A percentile compares a stretch with the other conserved stretches of the same genome.
These are phyloP conservation scores for Prunus yedoensis DNA, from an alignment of 331 rosid species.

Conservation along the genomic window DNA sequence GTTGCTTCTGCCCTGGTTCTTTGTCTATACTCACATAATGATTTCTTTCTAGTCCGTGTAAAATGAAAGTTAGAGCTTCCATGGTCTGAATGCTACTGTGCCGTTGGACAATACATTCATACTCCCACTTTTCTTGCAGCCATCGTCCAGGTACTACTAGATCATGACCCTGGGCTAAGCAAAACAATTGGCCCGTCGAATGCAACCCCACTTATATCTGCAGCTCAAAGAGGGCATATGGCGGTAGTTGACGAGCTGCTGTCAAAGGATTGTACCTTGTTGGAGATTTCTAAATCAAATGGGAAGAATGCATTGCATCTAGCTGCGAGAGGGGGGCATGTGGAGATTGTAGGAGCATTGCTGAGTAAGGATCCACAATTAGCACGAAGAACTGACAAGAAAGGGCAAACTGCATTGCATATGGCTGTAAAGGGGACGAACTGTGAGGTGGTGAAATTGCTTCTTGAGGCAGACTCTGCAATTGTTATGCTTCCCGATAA, in stretches of 20 bases:
- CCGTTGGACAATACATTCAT: conserved; percentile 3
- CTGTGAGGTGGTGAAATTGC: conserved; percentile 85
- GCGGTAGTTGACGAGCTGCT: conserved; percentile 85
- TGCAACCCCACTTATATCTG: conserved; percentile 89
- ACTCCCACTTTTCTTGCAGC: conserved; percentile 47
- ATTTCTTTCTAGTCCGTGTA: neutral
- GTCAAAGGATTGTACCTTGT: conserved; percentile 66
- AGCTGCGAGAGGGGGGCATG: conserved; percentile 95
- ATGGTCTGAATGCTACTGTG: neutral
- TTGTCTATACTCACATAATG: neutral
- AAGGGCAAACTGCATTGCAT: conserved; percentile 98
- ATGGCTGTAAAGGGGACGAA: conserved; percentile 99
- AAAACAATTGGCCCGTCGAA: conserved; percentile 80
- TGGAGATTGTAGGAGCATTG: conserved; percentile 68
- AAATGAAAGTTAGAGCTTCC: neutral
- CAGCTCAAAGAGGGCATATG: conserved; percentile 80
- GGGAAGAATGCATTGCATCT: conserved; percentile 95
- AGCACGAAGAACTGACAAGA: conserved; percentile 97
- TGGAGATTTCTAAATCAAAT: conserved; percentile 75
- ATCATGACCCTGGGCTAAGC: conserved; percentile 72
- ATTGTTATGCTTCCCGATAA: conserved; percentile 99
- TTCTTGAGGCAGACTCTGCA: conserved; percentile 92
- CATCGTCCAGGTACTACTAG: conserved; percentile 79
- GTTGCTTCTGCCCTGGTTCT: neutral
- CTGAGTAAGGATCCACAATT: conserved; percentile 79